A percentile compares a stretch with the other conserved stretches of the same genome.
Conservation (phyloP, 2,329 filamentous ascomycete species). For the Thielaviopsis musarum region DNA sequence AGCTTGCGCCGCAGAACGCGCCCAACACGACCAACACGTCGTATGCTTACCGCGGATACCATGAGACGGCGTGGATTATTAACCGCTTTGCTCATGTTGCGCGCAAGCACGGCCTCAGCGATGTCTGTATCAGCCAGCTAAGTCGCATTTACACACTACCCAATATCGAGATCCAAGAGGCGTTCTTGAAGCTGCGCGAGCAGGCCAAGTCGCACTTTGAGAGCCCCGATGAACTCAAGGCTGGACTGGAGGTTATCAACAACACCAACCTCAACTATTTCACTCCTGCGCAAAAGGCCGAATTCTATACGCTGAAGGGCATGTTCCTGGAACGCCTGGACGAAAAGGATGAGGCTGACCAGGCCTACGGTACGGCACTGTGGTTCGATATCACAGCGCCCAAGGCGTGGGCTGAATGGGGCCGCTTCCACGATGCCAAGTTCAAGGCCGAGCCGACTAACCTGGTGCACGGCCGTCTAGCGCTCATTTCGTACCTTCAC, state of each 20-base stretch:
- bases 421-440: conserved; percentile 89
- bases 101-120: conserved; percentile 86
- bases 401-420: conserved; percentile 99
- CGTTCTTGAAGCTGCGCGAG: conserved; percentile 94
- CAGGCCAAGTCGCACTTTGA: conserved; percentile 98
- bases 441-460: conserved; percentile 84
- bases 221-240: conserved; percentile 80
- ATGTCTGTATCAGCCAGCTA: conserved; percentile 93
- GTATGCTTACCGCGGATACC: conserved; percentile 91
- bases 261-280: conserved; percentile 99
- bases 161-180: conserved; percentile 99
- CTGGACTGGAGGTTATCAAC: conserved; percentile 93
- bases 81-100: conserved; percentile 97
- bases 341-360: conserved; percentile 79
- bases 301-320: conserved; percentile 97
- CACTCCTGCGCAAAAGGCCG: conserved; percentile 85
- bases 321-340: conserved; percentile 96
- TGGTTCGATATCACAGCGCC: conserved; percentile 92
- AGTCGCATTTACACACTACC: conserved; percentile 96
- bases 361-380: conserved; percentile 83
- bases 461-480: conserved; percentile 71
- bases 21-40: conserved; percentile 78
- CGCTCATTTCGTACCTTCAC: conserved; percentile 89
- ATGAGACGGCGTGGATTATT: conserved; percentile 99
- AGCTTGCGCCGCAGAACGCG: conserved; percentile 55